phyloP scores from a whole-genome alignment of 768 basidiomycete species.

The Tylopilus sp. region DNA sequence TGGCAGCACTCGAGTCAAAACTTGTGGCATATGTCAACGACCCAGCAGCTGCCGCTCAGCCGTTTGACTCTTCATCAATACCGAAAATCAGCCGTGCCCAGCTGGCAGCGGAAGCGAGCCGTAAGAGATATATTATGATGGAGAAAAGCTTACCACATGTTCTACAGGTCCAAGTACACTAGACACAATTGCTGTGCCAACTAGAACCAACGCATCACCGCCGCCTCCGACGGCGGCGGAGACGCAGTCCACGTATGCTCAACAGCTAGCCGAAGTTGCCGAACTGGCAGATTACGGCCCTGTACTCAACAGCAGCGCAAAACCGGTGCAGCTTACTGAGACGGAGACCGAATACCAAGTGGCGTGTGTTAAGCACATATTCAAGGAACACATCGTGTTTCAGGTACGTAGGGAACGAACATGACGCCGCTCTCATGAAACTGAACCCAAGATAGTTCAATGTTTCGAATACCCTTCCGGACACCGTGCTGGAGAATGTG shows the following conservation, averaged over 20 bases:
- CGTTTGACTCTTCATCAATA: constrained; percentile 81
- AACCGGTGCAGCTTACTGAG: constrained; percentile 84
- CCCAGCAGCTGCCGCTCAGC: constrained; percentile 57
- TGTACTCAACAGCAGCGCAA: constrained; percentile 81
- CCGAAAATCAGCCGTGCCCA: constrained; percentile 95
- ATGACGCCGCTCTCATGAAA: neutral
- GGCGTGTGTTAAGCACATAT: constrained; percentile 94
- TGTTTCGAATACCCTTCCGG: constrained; percentile 93
- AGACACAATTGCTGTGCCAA: constrained; percentile 78
- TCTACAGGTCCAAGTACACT: constrained; percentile 74
- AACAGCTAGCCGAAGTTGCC: constrained; percentile 83
- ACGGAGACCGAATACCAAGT: constrained; percentile 98
- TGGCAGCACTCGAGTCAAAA: constrained; percentile 85
- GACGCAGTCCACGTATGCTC: constrained; percentile 80
- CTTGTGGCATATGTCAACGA: constrained; percentile 94
- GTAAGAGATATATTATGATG: constrained; percentile 43
- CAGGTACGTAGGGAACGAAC: constrained; percentile 54
- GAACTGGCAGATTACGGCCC: constrained; percentile 84
- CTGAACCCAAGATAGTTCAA: constrained; percentile 67
- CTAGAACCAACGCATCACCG: constrained; percentile 56
- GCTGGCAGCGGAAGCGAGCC: constrained; percentile 81
- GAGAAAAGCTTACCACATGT: constrained; percentile 10
- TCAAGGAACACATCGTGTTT: constrained; percentile 94
- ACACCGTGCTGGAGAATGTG: constrained; percentile 92
- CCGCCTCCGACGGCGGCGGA: constrained; percentile 83